phyloP scores from a whole-genome alignment of 345 rosid genomes.

The Corymbia maculata region DNA sequence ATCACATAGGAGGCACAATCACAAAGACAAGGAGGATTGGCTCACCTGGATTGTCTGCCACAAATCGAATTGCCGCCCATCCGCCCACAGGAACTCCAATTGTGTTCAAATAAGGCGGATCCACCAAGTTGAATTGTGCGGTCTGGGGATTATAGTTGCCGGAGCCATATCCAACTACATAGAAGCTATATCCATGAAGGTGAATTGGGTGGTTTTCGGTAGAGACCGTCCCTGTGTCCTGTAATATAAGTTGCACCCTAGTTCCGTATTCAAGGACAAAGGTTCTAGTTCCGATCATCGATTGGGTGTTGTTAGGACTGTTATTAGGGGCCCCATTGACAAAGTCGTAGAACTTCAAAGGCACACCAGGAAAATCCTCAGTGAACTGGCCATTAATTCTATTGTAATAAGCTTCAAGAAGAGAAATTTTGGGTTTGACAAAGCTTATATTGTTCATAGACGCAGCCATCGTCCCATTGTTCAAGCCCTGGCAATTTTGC shows the following conservation, averaged over 20 bases:
- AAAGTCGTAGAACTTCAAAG: constrained; percentile 58
- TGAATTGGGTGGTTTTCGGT: constrained; percentile 92
- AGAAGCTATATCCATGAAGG: constrained; percentile 83
- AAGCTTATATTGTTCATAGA: constrained; percentile 84
- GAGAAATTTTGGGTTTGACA: constrained; percentile 44
- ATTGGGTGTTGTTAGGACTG: constrained; percentile 51
- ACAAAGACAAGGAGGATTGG: not conserved
- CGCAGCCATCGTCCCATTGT: constrained; percentile 57
- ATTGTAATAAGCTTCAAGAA: constrained; percentile 69
- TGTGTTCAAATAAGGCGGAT: constrained; percentile 83
- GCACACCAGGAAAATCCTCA: constrained; percentile 56
- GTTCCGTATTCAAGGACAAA: constrained; percentile 57
- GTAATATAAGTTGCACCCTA: constrained; percentile 64
- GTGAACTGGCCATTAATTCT: constrained; percentile 53
- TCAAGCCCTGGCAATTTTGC: constrained; percentile 40
- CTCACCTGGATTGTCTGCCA: constrained; percentile 76
- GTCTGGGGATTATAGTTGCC: constrained; percentile 56
- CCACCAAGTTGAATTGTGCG: constrained; percentile 44
- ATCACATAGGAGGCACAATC: not conserved
- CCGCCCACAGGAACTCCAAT: constrained; percentile 90
- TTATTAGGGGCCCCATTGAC: constrained; percentile 79
- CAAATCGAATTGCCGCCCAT: constrained; percentile 83
- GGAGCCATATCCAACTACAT: constrained; percentile 61
- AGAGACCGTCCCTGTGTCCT: constrained; percentile 60
- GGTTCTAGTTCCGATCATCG: constrained; percentile 57